Conservation (phyloP, 2,329 filamentous ascomycete species). For the Fusarium sp. region DNA sequence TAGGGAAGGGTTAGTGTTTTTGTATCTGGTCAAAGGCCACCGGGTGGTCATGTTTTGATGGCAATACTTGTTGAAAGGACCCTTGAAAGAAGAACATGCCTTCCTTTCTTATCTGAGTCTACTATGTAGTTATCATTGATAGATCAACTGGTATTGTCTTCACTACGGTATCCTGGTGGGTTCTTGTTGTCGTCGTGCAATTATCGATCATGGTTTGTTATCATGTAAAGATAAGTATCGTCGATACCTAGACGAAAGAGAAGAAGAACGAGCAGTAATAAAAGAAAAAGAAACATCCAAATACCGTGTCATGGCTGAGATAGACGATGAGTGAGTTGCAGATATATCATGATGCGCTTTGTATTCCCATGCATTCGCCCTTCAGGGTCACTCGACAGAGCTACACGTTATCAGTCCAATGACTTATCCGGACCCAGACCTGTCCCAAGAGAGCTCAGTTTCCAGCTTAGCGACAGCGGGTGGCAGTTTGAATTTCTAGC, state of each 20-base stretch:
- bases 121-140: slow-evolving; percentile 18
- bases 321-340: no score
- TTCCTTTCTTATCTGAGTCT: background rate
- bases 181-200: background rate
- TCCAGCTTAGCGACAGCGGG: no score
- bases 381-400: no score
- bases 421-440: no score
- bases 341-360: no score
- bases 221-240: background rate
- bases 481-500: no score
- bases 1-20: slow-evolving; percentile 16
- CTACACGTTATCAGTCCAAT: no score
- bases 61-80: slow-evolving; percentile 5
- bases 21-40: slow-evolving; percentile 11
- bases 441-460: no score
- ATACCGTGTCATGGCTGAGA: background rate
- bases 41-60: slow-evolving; percentile 8
- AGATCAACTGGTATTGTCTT: slow-evolving; percentile 9
- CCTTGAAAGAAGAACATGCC: background rate
- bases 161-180: background rate
- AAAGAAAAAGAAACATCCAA: background rate
- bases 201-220: background rate
- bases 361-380: no score
- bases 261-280: no score
- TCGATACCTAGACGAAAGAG: background rate